phyloP scores from a whole-genome alignment of 192 early-diverging fungal genomes.

The Podila minutissima region DNA sequence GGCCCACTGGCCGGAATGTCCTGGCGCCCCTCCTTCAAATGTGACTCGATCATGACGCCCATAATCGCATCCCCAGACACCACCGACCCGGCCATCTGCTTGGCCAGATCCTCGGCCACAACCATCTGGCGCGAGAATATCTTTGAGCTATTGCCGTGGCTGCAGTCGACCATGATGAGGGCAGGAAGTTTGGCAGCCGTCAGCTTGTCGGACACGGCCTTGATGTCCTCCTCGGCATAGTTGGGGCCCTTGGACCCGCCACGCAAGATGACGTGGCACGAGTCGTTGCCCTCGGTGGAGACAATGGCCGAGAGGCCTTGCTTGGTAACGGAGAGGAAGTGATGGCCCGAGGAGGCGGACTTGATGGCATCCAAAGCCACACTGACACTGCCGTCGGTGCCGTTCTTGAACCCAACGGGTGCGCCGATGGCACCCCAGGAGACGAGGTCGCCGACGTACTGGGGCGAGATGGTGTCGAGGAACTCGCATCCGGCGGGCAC shows the following conservation, averaged over 20 bases:
- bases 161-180: conserved; percentile 93
- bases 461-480: conserved; percentile 84
- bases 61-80: conserved; percentile 79
- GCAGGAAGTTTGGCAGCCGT: conserved; percentile 64
- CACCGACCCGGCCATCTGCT: conserved; percentile 67
- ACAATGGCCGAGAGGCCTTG: conserved; percentile 86
- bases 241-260: conserved; percentile 91
- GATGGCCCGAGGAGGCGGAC: conserved; percentile 79
- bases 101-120: conserved; percentile 70
- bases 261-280: conserved; percentile 94
- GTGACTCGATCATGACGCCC: conserved; percentile 97
- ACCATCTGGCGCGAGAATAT: conserved; percentile 85
- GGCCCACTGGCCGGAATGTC: conserved; percentile 80
- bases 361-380: conserved; percentile 95
- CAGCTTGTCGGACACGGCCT: conserved; percentile 65
- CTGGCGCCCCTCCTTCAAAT: conserved; percentile 89
- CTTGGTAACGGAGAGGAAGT: conserved; percentile 88
- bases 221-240: conserved; percentile 81
- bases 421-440: conserved; percentile 86
- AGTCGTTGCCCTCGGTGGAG: conserved; percentile 88
- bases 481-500: conserved; percentile 82
- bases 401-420: conserved; percentile 87
- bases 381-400: conserved; percentile 80
- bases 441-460: conserved; percentile 82
- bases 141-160: conserved; percentile 95